Conservation (phyloP, 2,329 filamentous ascomycete species). For the Phaeoacremonium minimum region DNA sequence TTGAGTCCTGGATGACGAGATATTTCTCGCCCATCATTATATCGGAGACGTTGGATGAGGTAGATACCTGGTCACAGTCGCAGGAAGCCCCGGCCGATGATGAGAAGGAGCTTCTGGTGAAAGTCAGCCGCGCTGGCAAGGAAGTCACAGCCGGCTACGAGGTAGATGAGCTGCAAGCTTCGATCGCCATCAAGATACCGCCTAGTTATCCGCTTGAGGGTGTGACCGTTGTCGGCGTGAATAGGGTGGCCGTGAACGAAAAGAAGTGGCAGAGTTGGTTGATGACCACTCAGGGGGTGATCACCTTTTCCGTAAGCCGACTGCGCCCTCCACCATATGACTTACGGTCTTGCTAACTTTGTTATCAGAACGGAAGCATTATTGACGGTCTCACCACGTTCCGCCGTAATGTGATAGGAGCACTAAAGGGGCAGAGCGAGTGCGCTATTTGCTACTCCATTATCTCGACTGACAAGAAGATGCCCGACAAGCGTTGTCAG, state of each 20-base stretch:
- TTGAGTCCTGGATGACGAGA: constrained; percentile 82
- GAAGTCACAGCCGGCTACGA: constrained; percentile 84
- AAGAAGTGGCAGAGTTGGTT: constrained; percentile 93
- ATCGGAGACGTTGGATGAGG: constrained; percentile 59
- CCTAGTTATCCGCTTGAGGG: constrained; percentile 76
- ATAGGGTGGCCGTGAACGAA: constrained; percentile 82
- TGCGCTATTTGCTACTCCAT: constrained; percentile 98
- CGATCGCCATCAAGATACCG: constrained; percentile 78
- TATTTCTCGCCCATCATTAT: constrained; percentile 73
- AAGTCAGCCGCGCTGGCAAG: constrained; percentile 63
- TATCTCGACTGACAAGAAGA: constrained; percentile 80
- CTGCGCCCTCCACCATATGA: constrained; percentile 1
- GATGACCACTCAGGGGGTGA: constrained; percentile 82
- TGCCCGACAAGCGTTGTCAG: constrained; percentile 85
- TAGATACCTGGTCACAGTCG: constrained; percentile 59
- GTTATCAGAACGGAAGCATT: constrained; percentile 72
- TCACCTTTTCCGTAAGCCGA: constrained; percentile 70
- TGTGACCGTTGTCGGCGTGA: constrained; percentile 71
- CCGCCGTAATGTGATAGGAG: constrained; percentile 79
- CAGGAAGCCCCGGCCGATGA: constrained; percentile 45
- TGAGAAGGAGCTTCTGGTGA: constrained; percentile 59
- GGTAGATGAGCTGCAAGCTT: constrained; percentile 80
- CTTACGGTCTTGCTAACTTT: constrained; percentile 4
- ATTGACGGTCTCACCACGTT: constrained; percentile 85
- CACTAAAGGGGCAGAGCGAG: constrained; percentile 87